A percentile compares a stretch with the other conserved stretches of the same genome.
These are phyloP conservation scores for Arthroderma sp. DNA, from an alignment of 2,329 filamentous ascomycete genomes.

Conservation along the genomic window DNA sequence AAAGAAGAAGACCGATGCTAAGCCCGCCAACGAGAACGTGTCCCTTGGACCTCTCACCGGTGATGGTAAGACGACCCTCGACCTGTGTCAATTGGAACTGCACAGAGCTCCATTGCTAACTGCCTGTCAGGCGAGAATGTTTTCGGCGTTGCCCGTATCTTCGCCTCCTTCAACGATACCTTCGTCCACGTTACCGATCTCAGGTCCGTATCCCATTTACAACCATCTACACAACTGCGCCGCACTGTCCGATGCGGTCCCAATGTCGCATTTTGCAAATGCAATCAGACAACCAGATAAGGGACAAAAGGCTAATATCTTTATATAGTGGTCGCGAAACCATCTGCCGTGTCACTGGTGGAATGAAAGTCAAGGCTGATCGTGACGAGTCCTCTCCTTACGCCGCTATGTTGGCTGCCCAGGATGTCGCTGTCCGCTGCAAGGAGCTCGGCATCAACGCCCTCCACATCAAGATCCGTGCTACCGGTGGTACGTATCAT, in stretches of 20 bases:
- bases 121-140: constrained; percentile 67
- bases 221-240: neutral
- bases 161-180: constrained; percentile 87
- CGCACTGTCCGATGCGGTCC: neutral
- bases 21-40: constrained; percentile 87
- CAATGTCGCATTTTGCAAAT: neutral
- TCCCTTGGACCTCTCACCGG: constrained; percentile 92
- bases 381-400: constrained; percentile 99
- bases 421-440: constrained; percentile 91
- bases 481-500: constrained; percentile 73
- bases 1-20: constrained; percentile 79
- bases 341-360: constrained; percentile 98
- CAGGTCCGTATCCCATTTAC: constrained; percentile 45
- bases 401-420: constrained; percentile 99
- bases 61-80: constrained; percentile 54
- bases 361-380: constrained; percentile 99
- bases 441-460: constrained; percentile 80
- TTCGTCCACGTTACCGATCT: constrained; percentile 99
- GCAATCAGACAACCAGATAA: neutral
- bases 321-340: constrained; percentile 94
- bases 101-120: constrained; percentile 4
- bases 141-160: constrained; percentile 96
- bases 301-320: neutral
- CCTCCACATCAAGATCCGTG: constrained; percentile 99
- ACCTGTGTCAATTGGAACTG: constrained; percentile 5